Evolutionary conservation across 805 yeast species (phyloP), one percentile per base, ranked within the genome.

Genomic region (Cyberlindnera saturnus): DNA sequence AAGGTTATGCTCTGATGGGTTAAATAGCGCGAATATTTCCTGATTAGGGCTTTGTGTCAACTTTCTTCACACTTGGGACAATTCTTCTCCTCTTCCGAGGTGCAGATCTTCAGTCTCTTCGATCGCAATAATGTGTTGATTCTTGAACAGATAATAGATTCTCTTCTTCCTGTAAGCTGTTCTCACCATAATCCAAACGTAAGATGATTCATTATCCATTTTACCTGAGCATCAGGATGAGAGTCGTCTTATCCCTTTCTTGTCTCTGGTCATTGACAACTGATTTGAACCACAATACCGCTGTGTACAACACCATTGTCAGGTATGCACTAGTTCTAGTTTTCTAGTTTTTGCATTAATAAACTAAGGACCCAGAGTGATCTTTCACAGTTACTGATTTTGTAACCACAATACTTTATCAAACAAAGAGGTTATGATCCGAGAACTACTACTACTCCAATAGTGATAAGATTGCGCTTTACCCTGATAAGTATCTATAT

Each of bases 281-380:
- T 23, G 11, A 11, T 23, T 10, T n/a, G 23, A 13, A 33, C 13
- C 6, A 16, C 36, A 33, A 6, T 15, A 33, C 19, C 36, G 8
- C 36, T 16, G 50, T 52, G 15, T 55, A 53, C 32, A 44, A 46
- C 11, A 26, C 45, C 2, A 45, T 54, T 35, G 34, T 43, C 15
- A 44, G 43, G 34, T 48, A 52, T 35, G 51, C 57, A 1, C 55
- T 46, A 19, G 6, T 2, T 52, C 18, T 47, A 53, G 16, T 52
- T 51, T 34, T 42, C 51, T 6, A 36, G 54, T 15, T 54, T 52
- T 37, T 56, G 60, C 40, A 45, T 53, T 18, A 54, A 48, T 31
- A 18, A 20, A 14, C 33, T 54, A 3, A 32, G 31, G 2, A 47
- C 40, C 1, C 47, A 30, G 1, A 43, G 39, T 6, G 41, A 50